Evolutionary conservation across 805 yeast species (phyloP).

Genomic region (Sugiyamaella valdiviana): DNA sequence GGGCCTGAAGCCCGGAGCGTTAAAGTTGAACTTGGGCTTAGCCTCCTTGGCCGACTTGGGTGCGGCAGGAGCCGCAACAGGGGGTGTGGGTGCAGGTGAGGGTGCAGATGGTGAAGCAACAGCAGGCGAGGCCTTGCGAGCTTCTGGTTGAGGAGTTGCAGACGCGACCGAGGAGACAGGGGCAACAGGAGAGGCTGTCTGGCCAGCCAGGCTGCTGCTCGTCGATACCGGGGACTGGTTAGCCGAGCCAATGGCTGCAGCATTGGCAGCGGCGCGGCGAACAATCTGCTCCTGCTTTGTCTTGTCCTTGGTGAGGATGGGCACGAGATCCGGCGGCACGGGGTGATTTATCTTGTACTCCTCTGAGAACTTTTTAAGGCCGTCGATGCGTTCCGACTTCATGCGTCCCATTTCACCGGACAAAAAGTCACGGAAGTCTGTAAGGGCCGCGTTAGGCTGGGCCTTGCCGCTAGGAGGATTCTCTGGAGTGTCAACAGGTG

Average conservation of each 20-base stretch:
- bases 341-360: slow-evolving; percentile 57
- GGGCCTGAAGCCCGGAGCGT: slow-evolving; percentile 59
- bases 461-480: neutral
- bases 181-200: slow-evolving; percentile 6
- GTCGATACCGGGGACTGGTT: neutral
- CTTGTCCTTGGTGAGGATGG: slow-evolving; percentile 63
- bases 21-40: slow-evolving; percentile 50
- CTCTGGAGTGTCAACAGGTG: slow-evolving; percentile 15
- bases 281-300: slow-evolving; percentile 56
- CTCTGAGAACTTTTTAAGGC: slow-evolving; percentile 68
- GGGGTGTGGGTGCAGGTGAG: slow-evolving; percentile 1
- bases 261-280: slow-evolving; percentile 23
- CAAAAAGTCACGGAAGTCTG: slow-evolving; percentile 30
- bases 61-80: slow-evolving; percentile 17
- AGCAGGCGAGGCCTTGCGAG: slow-evolving; percentile 3
- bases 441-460: slow-evolving; percentile 22
- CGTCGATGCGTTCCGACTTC: slow-evolving; percentile 31
- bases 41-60: slow-evolving; percentile 12
- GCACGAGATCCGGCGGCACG: slow-evolving; percentile 60
- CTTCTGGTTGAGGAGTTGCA: slow-evolving; percentile 1
- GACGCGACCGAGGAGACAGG: slow-evolving; percentile 8
- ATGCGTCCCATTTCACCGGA: slow-evolving; percentile 28
- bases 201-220: neutral
- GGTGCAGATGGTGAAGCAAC: slow-evolving; percentile 11
- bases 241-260: slow-evolving; percentile 3